Evolutionary conservation across 331 rosid genomes (phyloP).

Genomic region (Saraca asoca): DNA sequence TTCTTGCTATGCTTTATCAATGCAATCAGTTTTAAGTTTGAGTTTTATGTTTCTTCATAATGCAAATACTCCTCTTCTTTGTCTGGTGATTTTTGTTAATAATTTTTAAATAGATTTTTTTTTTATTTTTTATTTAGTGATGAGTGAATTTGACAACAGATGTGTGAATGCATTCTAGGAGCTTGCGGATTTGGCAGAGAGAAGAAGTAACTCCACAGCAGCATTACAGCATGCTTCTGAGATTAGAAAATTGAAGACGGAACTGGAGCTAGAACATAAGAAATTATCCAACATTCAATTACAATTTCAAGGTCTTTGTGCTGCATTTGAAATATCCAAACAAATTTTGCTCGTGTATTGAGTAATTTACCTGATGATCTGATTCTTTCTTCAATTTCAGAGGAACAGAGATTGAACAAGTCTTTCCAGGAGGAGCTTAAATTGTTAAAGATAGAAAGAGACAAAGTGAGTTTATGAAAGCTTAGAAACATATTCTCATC

Average conservation of each 20-base stretch:
- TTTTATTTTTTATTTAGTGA: constrained; percentile 46
- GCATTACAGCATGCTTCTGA: constrained; percentile 52
- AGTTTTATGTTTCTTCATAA: neutral
- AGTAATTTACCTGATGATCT: constrained; percentile 21
- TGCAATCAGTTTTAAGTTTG: neutral
- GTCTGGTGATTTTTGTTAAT: constrained; percentile 22
- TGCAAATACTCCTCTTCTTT: neutral
- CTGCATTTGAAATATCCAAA: constrained; percentile 30
- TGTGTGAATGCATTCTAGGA: constrained; percentile 99
- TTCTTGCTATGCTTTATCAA: neutral
- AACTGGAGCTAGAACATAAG: constrained; percentile 64
- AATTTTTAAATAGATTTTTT: neutral
- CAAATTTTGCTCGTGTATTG: constrained; percentile 11
- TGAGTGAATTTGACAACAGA: constrained; percentile 97
- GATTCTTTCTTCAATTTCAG: constrained; percentile 45
- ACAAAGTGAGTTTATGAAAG: constrained; percentile 58
- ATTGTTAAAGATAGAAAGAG: constrained; percentile 54
- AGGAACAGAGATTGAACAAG: constrained; percentile 70
- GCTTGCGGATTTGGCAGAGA: constrained; percentile 72
- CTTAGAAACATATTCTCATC: constrained; percentile 14
- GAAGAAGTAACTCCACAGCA: constrained; percentile 46
- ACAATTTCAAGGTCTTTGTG: constrained; percentile 58
- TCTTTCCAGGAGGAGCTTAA: constrained; percentile 75
- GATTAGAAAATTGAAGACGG: constrained; percentile 56
- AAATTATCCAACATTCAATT: constrained; percentile 49